Evolutionary conservation across 345 rosid genomes (phyloP).

Genomic region (Ceriops tagal): DNA sequence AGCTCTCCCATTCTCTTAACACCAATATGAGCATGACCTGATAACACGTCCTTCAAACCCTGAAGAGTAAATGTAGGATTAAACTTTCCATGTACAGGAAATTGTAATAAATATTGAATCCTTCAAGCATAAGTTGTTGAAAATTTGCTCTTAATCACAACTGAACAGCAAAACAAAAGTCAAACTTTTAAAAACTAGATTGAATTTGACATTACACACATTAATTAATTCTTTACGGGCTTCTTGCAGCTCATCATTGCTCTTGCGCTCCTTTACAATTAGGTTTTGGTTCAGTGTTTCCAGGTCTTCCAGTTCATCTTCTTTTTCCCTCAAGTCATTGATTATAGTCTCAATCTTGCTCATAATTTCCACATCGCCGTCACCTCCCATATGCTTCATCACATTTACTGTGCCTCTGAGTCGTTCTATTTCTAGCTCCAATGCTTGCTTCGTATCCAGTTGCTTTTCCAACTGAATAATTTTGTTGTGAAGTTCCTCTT

Average conservation of each 20-base stretch:
- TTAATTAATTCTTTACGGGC: constrained; percentile 80
- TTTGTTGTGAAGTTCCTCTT: constrained; percentile 61
- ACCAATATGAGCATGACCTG: constrained; percentile 48
- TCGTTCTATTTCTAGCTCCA: constrained; percentile 76
- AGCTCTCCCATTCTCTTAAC: constrained; percentile 98
- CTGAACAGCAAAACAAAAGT: not conserved
- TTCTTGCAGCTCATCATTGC: constrained; percentile 90
- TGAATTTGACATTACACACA: constrained; percentile 39
- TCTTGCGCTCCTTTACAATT: constrained; percentile 70
- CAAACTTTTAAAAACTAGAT: not conserved
- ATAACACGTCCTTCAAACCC: constrained; percentile 52
- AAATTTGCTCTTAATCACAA: constrained; percentile 3
- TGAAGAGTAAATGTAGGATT: constrained; percentile 26
- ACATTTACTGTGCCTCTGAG: constrained; percentile 62
- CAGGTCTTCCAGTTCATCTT: constrained; percentile 64
- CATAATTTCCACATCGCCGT: constrained; percentile 61
- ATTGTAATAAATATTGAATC: not conserved
- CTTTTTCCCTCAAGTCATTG: constrained; percentile 74
- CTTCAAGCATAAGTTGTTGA: constrained; percentile 5
- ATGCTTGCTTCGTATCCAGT: constrained; percentile 77
- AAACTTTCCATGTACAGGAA: constrained; percentile 11
- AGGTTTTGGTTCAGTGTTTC: constrained; percentile 77
- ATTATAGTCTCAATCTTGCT: constrained; percentile 55
- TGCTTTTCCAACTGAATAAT: constrained; percentile 64
- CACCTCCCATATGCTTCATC: constrained; percentile 68